Percentiles rank a stretch among this genome's conserved stretches.
Evolutionary conservation across 1,284 basidiomycete species (phyloP).

Genomic region (Macrocybe sp.): DNA sequence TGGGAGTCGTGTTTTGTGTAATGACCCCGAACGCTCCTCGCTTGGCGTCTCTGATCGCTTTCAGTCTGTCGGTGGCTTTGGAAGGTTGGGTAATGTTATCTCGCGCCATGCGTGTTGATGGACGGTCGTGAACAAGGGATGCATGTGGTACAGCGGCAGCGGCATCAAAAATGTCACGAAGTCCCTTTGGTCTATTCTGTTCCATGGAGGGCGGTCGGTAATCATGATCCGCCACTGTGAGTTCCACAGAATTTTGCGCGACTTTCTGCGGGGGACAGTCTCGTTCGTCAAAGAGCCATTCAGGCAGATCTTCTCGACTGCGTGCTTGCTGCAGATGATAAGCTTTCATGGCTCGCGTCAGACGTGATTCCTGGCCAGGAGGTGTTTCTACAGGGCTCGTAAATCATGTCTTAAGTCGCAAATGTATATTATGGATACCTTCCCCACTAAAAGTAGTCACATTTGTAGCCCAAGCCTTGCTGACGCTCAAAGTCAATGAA

Average conservation of each 20-base stretch:
- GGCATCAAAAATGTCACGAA: slow-evolving; percentile 33
- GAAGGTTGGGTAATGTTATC: slow-evolving; percentile 23
- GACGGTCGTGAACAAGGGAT: slow-evolving; percentile 3
- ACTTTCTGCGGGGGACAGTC: slow-evolving; percentile 35
- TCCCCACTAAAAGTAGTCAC: slow-evolving; percentile 40
- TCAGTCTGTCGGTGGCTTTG: slow-evolving; percentile 43
- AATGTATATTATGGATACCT: slow-evolving; percentile 28
- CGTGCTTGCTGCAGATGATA: slow-evolving; percentile 61
- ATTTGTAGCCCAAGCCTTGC: slow-evolving; percentile 50
- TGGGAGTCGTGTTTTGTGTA: slow-evolving; percentile 1
- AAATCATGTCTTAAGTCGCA: not conserved
- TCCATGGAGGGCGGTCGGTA: too few relatives aligned
- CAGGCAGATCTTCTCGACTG: slow-evolving; percentile 54
- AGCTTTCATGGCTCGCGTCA: slow-evolving; percentile 61
- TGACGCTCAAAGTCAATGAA: slow-evolving; percentile 50
- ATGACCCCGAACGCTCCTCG: slow-evolving; percentile 21
- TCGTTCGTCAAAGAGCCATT: slow-evolving; percentile 59
- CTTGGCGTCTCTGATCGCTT: slow-evolving; percentile 50
- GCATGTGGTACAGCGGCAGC: slow-evolving; percentile 17
- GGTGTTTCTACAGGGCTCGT: slow-evolving; percentile 40
- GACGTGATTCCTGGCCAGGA: slow-evolving; percentile 53
- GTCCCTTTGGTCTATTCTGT: slow-evolving; percentile 16
- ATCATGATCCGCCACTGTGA: not conserved
- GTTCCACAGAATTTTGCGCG: slow-evolving; percentile 8
- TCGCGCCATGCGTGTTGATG: slow-evolving; percentile 7